Percentiles rank a stretch among this genome's conserved stretches.
phyloP scores from a whole-genome alignment of 2,329 filamentous ascomycete species.

The Botrytis squamosa region DNA sequence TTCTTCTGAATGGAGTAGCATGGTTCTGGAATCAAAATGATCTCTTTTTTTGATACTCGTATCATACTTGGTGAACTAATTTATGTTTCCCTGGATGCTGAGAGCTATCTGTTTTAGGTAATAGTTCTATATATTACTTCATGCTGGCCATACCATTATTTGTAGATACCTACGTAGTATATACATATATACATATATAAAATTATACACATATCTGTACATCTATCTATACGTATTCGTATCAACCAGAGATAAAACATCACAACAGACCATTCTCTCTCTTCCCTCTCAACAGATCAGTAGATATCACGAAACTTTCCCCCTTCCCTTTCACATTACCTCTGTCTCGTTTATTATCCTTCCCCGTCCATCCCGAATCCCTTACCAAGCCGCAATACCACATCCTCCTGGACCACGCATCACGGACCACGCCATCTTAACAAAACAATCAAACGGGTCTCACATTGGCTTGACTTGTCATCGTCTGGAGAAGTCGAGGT shows the following conservation, averaged over 20 bases:
- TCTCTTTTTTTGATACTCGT: background rate
- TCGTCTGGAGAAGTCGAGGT: background rate
- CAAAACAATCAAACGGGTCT: constrained; percentile 18
- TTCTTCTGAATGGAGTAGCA: background rate
- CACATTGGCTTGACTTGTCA: constrained; percentile 6
- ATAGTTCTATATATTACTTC: background rate
- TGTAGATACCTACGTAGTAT: too few relatives aligned
- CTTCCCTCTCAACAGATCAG: background rate
- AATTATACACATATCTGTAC: background rate
- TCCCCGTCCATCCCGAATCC: background rate
- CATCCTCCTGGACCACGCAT: background rate
- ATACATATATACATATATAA: background rate
- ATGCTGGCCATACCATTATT: background rate
- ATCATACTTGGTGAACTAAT: background rate
- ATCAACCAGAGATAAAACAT: background rate
- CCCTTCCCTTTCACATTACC: background rate
- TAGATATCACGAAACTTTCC: background rate
- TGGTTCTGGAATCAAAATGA: background rate
- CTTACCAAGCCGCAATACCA: background rate
- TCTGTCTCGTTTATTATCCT: background rate
- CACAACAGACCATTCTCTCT: background rate
- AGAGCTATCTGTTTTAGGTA: background rate
- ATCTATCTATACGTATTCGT: background rate
- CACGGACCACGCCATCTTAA: constrained; percentile 7
- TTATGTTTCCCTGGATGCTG: background rate